These are phyloP conservation scores for Exophiala spinifera DNA, from an alignment of 2,329 filamentous ascomycete genomes.

Conservation along the genomic window DNA sequence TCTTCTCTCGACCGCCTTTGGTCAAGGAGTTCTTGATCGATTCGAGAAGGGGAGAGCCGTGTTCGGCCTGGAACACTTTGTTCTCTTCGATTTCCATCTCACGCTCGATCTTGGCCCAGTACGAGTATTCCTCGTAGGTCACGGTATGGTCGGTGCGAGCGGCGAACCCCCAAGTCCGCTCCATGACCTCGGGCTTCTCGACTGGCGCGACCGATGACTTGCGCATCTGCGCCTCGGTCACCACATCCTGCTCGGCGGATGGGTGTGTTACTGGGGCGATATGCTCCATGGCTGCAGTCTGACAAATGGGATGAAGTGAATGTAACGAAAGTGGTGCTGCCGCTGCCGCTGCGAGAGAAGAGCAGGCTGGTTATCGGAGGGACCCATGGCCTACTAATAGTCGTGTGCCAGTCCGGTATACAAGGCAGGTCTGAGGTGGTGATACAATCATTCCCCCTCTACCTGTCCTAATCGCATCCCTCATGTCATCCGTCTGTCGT, in stretches of 20 bases:
- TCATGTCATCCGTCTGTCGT: neutral
- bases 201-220: slow-evolving; percentile 12
- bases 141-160: slow-evolving; percentile 30
- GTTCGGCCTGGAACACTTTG: slow-evolving; percentile 21
- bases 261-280: slow-evolving; percentile 21
- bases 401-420: no score
- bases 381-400: no score
- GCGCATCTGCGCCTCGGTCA: slow-evolving; percentile 23
- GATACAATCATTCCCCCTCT: no score
- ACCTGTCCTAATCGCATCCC: slow-evolving; percentile 4
- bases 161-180: slow-evolving; percentile 28
- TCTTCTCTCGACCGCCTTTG: slow-evolving; percentile 24
- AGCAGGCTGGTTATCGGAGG: no score
- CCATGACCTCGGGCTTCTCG: slow-evolving; percentile 19
- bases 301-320: slow-evolving; percentile 4
- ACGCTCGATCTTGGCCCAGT: slow-evolving; percentile 38
- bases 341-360: neutral
- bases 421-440: no score
- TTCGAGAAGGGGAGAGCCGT: slow-evolving; percentile 17
- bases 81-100: slow-evolving; percentile 33
- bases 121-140: slow-evolving; percentile 39
- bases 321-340: slow-evolving; percentile 9
- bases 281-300: slow-evolving; percentile 14
- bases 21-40: slow-evolving; percentile 29
- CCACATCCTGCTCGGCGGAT: slow-evolving; percentile 20